Conservation (phyloP, 371 early-diverging fungal species). For the Mucor velutinosus region DNA sequence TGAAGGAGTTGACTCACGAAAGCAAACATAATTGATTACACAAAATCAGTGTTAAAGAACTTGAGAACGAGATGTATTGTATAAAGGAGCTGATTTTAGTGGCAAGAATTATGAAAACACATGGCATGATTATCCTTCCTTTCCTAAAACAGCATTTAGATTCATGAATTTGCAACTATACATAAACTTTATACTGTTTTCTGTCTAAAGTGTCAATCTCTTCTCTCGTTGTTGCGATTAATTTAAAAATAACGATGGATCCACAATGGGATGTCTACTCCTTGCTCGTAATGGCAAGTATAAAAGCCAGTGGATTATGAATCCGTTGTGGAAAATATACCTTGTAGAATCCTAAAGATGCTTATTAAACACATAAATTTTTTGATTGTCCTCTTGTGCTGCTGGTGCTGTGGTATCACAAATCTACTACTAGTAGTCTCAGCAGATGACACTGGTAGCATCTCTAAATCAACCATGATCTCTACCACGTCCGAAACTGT, state of each 20-base stretch:
- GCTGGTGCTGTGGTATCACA: background rate
- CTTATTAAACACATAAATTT: background rate
- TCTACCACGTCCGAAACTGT: background rate
- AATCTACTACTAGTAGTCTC: background rate
- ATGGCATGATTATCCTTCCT: background rate
- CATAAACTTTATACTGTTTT: background rate
- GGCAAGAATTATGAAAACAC: conserved; percentile 1
- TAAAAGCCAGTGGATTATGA: background rate
- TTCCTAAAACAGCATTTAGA: background rate
- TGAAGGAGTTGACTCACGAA: conserved; percentile 86
- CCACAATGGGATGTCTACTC: background rate
- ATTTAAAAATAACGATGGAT: background rate
- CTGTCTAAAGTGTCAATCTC: background rate
- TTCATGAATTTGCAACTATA: background rate
- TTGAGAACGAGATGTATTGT: background rate
- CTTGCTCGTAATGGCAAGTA: background rate
- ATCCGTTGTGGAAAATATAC: background rate
- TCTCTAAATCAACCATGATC: background rate
- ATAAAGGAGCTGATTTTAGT: background rate
- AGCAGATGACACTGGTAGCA: background rate
- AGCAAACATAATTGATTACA: conserved; percentile 19
- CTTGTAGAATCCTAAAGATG: background rate
- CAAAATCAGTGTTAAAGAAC: background rate
- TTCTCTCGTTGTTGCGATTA: background rate
- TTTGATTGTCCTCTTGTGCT: background rate